Percentiles rank a stretch among this genome's conserved stretches.
Conservation (phyloP, 106 monocot species). For the Posidonia australis region DNA sequence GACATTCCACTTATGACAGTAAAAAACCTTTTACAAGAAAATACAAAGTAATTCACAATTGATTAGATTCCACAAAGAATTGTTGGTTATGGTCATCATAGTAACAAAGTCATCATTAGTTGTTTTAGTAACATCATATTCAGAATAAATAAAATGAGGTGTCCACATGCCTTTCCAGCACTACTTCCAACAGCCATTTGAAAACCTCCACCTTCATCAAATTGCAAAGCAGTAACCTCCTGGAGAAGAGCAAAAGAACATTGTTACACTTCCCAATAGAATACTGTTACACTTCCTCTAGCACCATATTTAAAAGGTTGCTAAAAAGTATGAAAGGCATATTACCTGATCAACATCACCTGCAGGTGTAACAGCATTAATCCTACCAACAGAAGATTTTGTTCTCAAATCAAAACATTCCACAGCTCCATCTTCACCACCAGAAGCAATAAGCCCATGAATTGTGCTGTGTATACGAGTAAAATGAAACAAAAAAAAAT, state of each 20-base stretch:
- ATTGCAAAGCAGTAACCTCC: slow-evolving; percentile 89
- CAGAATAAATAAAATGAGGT: slow-evolving; percentile 1
- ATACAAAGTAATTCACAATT: too few relatives aligned
- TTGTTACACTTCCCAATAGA: neutral
- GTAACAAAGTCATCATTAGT: too few relatives aligned
- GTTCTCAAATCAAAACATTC: slow-evolving; percentile 92
- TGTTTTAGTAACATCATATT: too few relatives aligned
- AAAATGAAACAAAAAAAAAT: neutral
- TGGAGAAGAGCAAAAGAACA: slow-evolving; percentile 18
- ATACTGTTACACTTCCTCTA: neutral
- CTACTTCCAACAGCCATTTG: slow-evolving; percentile 84
- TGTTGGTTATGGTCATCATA: too few relatives aligned
- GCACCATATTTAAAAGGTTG: neutral
- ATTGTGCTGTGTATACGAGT: slow-evolving; percentile 27
- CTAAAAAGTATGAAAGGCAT: neutral
- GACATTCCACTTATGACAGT: too few relatives aligned
- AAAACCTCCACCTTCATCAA: slow-evolving; percentile 59
- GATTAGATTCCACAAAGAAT: too few relatives aligned
- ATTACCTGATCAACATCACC: slow-evolving; percentile 54
- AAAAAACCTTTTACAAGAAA: too few relatives aligned
- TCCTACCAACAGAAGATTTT: slow-evolving; percentile 75
- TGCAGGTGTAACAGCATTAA: slow-evolving; percentile 35
- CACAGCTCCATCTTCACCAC: slow-evolving; percentile 93
- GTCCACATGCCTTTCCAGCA: slow-evolving; percentile 56
- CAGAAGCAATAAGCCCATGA: slow-evolving; percentile 95